Evolutionary conservation across 2,329 filamentous ascomycete species (phyloP).

Genomic region (Tolypocladium album): DNA sequence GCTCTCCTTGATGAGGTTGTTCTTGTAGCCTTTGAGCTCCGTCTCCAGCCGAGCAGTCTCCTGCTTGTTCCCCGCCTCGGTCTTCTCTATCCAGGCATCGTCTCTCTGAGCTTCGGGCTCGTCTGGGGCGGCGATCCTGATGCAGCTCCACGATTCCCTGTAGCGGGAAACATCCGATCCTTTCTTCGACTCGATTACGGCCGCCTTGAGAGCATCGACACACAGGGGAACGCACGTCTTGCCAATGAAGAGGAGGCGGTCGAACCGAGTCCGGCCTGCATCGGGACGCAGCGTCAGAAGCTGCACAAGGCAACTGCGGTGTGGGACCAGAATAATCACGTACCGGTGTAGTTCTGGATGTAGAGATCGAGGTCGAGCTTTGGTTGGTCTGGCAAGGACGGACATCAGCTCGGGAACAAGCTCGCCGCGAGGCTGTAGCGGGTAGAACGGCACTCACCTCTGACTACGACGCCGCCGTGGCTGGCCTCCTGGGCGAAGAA

Average conservation of each 20-base stretch:
- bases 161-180: constrained; percentile 68
- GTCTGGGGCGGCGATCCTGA: constrained; percentile 52
- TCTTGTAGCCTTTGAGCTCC: constrained; percentile 87
- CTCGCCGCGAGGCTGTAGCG: neutral
- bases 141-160: constrained; percentile 52
- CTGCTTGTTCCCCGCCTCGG: constrained; percentile 52
- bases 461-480: constrained; percentile 35
- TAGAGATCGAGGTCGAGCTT: constrained; percentile 90
- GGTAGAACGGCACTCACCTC: constrained; percentile 22
- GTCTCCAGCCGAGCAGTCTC: constrained; percentile 70
- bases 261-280: constrained; percentile 67
- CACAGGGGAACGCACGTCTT: constrained; percentile 64
- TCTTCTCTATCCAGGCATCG: constrained; percentile 61
- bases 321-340: constrained; percentile 8
- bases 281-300: neutral
- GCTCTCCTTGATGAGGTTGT: constrained; percentile 95
- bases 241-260: constrained; percentile 75
- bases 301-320: neutral
- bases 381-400: constrained; percentile 48
- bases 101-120: constrained; percentile 61
- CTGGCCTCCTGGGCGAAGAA: constrained; percentile 38
- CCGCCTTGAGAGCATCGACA: constrained; percentile 69
- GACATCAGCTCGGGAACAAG: neutral
- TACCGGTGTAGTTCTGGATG: constrained; percentile 80
- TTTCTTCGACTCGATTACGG: constrained; percentile 63